Evolutionary conservation across 495 filamentous ascomycete genomes (phyloP).

Genomic region (Penicillium flavigenum): DNA sequence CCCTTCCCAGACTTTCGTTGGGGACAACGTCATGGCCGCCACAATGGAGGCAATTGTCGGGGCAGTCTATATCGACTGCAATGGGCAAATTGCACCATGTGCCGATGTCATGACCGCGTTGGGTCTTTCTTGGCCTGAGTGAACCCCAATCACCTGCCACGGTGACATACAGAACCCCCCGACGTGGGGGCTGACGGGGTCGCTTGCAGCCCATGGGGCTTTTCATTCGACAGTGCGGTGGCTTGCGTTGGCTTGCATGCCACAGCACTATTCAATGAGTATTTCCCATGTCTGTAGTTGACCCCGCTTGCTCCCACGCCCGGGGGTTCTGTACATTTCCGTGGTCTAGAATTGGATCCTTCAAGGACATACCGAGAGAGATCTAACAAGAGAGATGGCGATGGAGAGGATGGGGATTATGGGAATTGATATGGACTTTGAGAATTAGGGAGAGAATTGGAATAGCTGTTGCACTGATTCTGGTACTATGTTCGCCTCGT

Average conservation of each 20-base stretch:
- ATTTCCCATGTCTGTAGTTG: not conserved
- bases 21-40: not conserved
- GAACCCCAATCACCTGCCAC: not conserved
- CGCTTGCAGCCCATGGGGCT: not conserved
- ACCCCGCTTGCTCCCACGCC: not conserved
- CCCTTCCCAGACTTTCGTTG: not conserved
- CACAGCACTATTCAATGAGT: not conserved
- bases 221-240: not conserved
- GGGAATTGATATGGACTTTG: not conserved
- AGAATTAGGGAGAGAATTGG: not conserved
- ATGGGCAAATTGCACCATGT: not conserved
- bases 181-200: no score
- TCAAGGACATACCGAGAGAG: not conserved
- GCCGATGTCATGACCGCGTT: not conserved
- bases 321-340: not conserved
- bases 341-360: not conserved
- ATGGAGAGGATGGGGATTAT: not conserved
- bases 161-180: not conserved
- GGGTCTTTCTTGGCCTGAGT: not conserved
- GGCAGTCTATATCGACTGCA: not conserved
- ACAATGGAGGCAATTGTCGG: not conserved
- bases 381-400: not conserved
- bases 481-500: not conserved
- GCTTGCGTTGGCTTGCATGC: not conserved
- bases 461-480: not conserved